Base-by-base conservation (phyloP, 768 basidiomycete species). In the Lactifluus pinguis region DNA sequence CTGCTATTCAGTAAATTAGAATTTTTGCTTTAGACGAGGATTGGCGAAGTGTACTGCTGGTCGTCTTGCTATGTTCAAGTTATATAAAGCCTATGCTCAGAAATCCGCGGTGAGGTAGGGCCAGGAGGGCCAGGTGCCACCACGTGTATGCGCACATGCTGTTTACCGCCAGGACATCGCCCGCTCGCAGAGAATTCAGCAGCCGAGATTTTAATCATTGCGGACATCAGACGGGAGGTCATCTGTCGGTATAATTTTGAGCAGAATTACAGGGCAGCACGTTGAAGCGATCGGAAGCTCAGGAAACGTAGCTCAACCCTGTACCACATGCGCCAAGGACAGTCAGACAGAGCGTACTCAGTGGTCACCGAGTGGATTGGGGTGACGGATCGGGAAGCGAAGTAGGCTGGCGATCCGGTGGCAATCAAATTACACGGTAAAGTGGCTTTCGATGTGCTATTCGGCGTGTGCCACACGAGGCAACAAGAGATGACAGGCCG, bases 401-500 rank as follows among this genome's bases (percentile, higher is more conserved):
- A 57, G 49, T 53, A 14, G 32, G 32, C 55, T 56, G 32, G 32
- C 49, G 50, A 45, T 51, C 49, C 21, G 39, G 48, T 36, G 52
- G 36, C 50, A 53, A 39, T 48, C 25, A 52, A 61, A 52, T 19
- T 30, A 57, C 45, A 62, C 34, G 41, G 56, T 49, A 42, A 58
- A 62, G 49, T 48, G 19, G 21, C 56, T 36, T 58, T 48, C 55
- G 7, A 42, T 56, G 51, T 53, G 14, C 48, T 42, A 36, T 53
- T 42, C 56, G 39, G 62, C 64, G 64, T 65, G 64, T 65, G 54
- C 34, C 42, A 59, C 64, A 65, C 55, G 64, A 65, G 64, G 64
- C 62, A 17, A n/a, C 17, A 50, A 50, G 32, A 38, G 42, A 44
- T 58, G 57, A 62, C 62, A 48, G 51, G 53, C 51, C 44, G 57